Conservation (phyloP, 371 early-diverging fungal species). For the Apophysomyces variabilis region DNA sequence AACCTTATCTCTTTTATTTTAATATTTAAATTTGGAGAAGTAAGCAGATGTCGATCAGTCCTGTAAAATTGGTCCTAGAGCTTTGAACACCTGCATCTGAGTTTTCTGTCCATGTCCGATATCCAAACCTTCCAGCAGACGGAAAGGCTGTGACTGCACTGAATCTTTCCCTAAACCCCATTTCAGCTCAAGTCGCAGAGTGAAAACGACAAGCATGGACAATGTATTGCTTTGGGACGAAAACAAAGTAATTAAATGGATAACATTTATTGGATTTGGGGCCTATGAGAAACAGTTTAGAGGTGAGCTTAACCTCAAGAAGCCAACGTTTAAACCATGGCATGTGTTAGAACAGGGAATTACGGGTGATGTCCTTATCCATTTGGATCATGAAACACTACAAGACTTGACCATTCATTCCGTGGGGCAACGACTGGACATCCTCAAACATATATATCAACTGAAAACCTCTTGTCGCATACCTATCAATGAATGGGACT, state of each 20-base stretch:
- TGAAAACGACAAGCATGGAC: slow-evolving; percentile 35
- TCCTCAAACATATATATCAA: slow-evolving; percentile 86
- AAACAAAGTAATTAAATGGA: slow-evolving; percentile 63
- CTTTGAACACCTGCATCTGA: too few species aligned
- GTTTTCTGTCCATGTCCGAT: background rate
- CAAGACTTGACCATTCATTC: slow-evolving; percentile 85
- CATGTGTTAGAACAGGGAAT: slow-evolving; percentile 82
- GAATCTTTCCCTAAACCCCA: background rate
- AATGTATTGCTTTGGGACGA: slow-evolving; percentile 67
- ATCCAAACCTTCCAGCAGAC: background rate
- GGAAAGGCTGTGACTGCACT: background rate
- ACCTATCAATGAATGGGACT: slow-evolving; percentile 85
- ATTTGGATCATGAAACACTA: slow-evolving; percentile 90
- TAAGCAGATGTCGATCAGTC: too few species aligned
- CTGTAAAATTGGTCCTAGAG: too few species aligned
- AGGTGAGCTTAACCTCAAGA: slow-evolving; percentile 39
- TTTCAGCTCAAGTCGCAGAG: slow-evolving; percentile 3
- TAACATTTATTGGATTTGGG: slow-evolving; percentile 58
- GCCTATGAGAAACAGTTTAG: slow-evolving; percentile 62
- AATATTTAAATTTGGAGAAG: too few species aligned
- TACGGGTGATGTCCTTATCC: slow-evolving; percentile 87
- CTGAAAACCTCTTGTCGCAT: slow-evolving; percentile 78
- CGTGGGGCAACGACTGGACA: slow-evolving; percentile 85
- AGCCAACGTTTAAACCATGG: background rate
- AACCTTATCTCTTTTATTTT: too few species aligned